Percentiles rank a stretch among this genome's conserved stretches.
Conservation (phyloP, 257 asterid genomes). For the Gentiana dahurica region DNA sequence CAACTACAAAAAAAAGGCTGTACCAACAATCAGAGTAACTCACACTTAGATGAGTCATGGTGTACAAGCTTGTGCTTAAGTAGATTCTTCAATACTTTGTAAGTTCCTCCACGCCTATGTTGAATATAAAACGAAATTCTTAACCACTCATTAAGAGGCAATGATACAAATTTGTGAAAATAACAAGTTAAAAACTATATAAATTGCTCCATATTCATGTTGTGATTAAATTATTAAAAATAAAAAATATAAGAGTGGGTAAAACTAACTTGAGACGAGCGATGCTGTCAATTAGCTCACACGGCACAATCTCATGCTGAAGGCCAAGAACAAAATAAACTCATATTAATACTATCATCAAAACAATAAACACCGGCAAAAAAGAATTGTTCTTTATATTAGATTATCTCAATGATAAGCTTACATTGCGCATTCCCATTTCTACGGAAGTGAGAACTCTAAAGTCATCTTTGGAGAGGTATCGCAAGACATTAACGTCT, state of each 20-base stretch:
- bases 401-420: conserved; percentile 2
- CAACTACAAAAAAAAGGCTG: background rate
- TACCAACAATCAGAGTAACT: conserved; percentile 15
- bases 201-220: no score
- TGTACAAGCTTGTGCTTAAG: conserved; percentile 92
- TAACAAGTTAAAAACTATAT: no score
- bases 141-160: background rate
- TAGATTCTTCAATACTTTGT: conserved; percentile 91
- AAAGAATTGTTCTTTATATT: background rate
- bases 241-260: background rate
- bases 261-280: conserved; percentile 67
- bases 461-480: conserved; percentile 84
- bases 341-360: background rate
- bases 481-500: conserved; percentile 70
- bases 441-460: conserved; percentile 95
- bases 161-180: no score
- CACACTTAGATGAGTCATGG: conserved; percentile 92
- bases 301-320: conserved; percentile 92
- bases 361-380: background rate
- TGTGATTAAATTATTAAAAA: no score
- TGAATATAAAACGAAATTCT: background rate
- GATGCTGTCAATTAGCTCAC: conserved; percentile 64
- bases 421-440: conserved; percentile 94
- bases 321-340: conserved; percentile 3
- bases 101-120: conserved; percentile 88